A percentile compares a stretch with the other conserved stretches of the same genome.
Evolutionary conservation across 176 grass and related monocot species (phyloP).

Genomic region (Lolium perenne): DNA sequence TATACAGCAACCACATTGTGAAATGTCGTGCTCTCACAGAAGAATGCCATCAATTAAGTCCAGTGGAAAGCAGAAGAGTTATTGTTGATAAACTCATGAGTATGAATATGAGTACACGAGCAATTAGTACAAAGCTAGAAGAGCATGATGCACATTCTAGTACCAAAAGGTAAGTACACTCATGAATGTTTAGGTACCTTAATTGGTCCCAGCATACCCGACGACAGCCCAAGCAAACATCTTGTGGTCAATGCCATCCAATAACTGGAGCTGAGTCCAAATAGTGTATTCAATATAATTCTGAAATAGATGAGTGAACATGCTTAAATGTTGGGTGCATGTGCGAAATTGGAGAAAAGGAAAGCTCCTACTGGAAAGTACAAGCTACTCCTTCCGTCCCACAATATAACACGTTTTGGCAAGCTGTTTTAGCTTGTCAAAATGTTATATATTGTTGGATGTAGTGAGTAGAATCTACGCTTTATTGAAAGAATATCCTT

Average conservation of each 20-base stretch:
- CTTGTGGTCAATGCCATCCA: constrained; percentile 71
- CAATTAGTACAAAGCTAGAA: neutral
- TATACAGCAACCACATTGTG: constrained; percentile 2
- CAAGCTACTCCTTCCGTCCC: neutral
- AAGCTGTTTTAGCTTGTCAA: too few species aligned
- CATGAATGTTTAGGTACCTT: constrained; percentile 50
- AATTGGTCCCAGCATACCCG: constrained; percentile 61
- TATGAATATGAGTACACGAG: neutral
- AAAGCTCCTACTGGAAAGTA: neutral
- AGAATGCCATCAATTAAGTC: neutral
- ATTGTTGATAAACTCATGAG: neutral
- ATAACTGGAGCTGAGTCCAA: constrained; percentile 73
- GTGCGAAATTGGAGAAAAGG: neutral
- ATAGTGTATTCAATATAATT: constrained; percentile 62
- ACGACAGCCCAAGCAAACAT: constrained; percentile 54
- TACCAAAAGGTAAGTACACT: neutral
- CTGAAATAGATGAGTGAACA: constrained; percentile 41
- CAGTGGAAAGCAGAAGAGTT: neutral
- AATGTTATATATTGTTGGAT: too few species aligned
- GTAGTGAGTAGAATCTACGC: neutral
- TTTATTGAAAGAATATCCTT: constrained; percentile 38
- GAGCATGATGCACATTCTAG: neutral
- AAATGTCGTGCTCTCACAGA: neutral
- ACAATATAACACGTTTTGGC: too few species aligned
- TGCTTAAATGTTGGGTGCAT: constrained; percentile 10